Percentiles rank a stretch among this genome's conserved stretches.
Conservation (phyloP, 495 filamentous ascomycete genomes). For the Neurospora hispaniola region DNA sequence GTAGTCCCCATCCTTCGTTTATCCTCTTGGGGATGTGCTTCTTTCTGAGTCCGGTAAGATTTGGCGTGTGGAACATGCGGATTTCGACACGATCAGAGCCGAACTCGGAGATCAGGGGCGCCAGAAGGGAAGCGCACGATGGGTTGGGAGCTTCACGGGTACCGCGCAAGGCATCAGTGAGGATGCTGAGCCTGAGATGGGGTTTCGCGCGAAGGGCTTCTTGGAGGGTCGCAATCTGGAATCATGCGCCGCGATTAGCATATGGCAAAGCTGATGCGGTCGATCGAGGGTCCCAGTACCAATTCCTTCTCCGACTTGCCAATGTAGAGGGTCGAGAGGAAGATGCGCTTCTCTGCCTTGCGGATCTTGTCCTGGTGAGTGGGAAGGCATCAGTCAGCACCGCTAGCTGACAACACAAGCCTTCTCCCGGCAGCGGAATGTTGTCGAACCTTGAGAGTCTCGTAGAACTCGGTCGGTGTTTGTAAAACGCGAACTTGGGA, state of each 20-base stretch:
- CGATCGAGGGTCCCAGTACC: constrained; percentile 26
- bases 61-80: constrained; percentile 96
- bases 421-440: not conserved
- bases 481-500: constrained; percentile 71
- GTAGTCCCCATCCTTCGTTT: constrained; percentile 96
- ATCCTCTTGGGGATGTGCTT: constrained; percentile 73
- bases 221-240: constrained; percentile 65
- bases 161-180: constrained; percentile 87
- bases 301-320: constrained; percentile 89
- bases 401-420: constrained; percentile 9
- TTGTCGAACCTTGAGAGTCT: constrained; percentile 63
- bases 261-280: not conserved
- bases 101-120: constrained; percentile 70
- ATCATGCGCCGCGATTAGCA: constrained; percentile 2
- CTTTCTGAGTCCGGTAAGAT: constrained; percentile 80
- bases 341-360: constrained; percentile 67
- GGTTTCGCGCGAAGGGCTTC: constrained; percentile 64
- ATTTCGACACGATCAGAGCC: constrained; percentile 82
- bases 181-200: constrained; percentile 71
- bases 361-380: constrained; percentile 60
- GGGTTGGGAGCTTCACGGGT: constrained; percentile 82
- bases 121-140: constrained; percentile 83
- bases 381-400: constrained; percentile 1
- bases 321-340: constrained; percentile 90
- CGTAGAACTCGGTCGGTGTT: constrained; percentile 76